Evolutionary conservation across 2,329 filamentous ascomycete genomes (phyloP).

Genomic region (Alternaria viburni): DNA sequence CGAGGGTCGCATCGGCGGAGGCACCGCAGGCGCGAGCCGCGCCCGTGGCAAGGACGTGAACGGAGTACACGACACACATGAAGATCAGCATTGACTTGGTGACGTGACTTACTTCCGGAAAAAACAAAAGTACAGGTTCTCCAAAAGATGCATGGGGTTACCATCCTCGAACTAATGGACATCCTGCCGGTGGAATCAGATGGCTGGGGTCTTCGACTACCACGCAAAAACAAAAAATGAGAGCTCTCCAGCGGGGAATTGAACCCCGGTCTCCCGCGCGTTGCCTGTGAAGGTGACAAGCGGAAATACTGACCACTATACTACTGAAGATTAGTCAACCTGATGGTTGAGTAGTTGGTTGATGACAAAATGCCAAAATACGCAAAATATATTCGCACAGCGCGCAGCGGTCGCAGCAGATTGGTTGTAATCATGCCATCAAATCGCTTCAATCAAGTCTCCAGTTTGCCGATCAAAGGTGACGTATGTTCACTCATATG

Average conservation of each 20-base stretch:
- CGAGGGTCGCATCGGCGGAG: not conserved
- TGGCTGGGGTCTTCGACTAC: not conserved
- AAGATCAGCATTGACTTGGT: not conserved
- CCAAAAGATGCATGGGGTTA: not conserved
- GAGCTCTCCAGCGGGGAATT: constrained; percentile 18
- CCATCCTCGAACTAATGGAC: not conserved
- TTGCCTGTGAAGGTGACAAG: constrained; percentile 18
- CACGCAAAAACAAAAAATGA: not conserved
- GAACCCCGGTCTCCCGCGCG: constrained; percentile 22
- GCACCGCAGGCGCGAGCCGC: not conserved
- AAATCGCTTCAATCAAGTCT: not conserved
- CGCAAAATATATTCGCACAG: too few species aligned
- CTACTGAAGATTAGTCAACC: constrained; percentile 14
- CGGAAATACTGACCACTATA: constrained; percentile 30
- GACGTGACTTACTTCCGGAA: not conserved
- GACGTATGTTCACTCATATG: not conserved
- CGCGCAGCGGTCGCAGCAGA: not conserved
- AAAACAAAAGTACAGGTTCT: not conserved
- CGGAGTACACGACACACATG: too few species aligned
- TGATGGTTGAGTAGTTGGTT: not conserved
- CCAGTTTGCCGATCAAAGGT: not conserved
- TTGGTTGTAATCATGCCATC: not conserved
- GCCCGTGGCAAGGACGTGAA: not conserved
- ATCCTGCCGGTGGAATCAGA: not conserved
- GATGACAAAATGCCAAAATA: not conserved